phyloP scores from a whole-genome alignment of 2,329 filamentous ascomycete genomes.

The Clarireedia homoeocarpa region DNA sequence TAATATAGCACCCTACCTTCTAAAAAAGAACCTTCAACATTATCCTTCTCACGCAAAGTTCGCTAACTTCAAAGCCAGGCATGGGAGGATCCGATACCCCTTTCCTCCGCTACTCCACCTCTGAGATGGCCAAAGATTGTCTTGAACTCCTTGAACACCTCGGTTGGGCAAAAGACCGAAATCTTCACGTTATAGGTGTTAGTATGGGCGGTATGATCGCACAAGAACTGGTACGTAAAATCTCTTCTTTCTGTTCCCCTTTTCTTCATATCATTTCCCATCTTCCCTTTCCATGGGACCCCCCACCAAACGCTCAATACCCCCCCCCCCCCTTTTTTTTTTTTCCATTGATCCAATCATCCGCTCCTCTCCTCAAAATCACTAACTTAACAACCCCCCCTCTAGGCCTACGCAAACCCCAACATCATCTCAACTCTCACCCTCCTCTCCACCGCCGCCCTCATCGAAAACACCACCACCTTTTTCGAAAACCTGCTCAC shows the following conservation, averaged over 20 bases:
- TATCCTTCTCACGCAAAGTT: not conserved
- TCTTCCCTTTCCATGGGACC: not conserved
- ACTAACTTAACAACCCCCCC: not conserved
- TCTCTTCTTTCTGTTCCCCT: constrained; percentile 4
- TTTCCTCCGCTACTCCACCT: constrained; percentile 68
- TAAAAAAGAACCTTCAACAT: not conserved
- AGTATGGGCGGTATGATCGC: constrained; percentile 90
- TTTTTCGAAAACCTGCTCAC: constrained; percentile 57
- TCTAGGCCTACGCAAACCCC: constrained; percentile 42
- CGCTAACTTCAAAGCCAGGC: constrained; percentile 30
- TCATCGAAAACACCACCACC: constrained; percentile 52
- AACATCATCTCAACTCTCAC: constrained; percentile 46
- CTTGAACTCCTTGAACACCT: constrained; percentile 63
- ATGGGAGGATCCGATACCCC: constrained; percentile 77
- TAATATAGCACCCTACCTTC: not conserved
- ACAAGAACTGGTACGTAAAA: constrained; percentile 58
- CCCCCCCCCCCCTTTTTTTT: too few species aligned
- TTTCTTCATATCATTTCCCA: not conserved
- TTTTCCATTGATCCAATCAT: not conserved
- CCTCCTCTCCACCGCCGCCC: constrained; percentile 54
- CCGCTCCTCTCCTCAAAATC: not conserved
- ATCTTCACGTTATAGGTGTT: constrained; percentile 65
- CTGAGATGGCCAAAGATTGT: constrained; percentile 74
- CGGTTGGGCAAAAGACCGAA: constrained; percentile 54
- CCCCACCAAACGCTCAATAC: not conserved